Evolutionary conservation across 805 yeast species (phyloP).

Genomic region (Yarrowia divulgata): DNA sequence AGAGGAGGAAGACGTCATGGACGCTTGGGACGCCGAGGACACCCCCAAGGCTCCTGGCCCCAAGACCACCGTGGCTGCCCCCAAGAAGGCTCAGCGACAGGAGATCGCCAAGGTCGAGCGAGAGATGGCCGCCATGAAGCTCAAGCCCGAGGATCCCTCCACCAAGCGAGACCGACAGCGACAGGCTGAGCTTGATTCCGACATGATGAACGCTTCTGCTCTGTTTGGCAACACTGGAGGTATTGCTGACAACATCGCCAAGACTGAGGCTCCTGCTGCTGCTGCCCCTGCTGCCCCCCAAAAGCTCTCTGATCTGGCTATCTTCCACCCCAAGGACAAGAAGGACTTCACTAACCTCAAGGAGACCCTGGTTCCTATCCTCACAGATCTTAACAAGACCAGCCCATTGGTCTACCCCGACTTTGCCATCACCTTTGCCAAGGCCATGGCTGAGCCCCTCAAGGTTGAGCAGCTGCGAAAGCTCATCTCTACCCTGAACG

Average conservation of each 20-base stretch:
- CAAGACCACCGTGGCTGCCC: constrained; percentile 56
- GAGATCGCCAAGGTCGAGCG: constrained; percentile 52
- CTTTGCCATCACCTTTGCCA: constrained; percentile 82
- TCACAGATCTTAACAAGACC: constrained; percentile 66
- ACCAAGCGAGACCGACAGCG: constrained; percentile 77
- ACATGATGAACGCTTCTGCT: constrained; percentile 91
- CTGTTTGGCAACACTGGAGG: constrained; percentile 71
- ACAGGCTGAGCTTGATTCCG: constrained; percentile 83
- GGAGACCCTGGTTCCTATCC: constrained; percentile 69
- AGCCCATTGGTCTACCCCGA: constrained; percentile 73
- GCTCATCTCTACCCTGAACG: constrained; percentile 82
- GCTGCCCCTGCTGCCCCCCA: constrained; percentile 39
- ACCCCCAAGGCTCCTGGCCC: constrained; percentile 55
- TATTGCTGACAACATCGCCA: constrained; percentile 50
- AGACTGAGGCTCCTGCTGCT: constrained; percentile 26
- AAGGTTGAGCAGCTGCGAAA: constrained; percentile 82
- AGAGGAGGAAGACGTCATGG: constrained; percentile 79
- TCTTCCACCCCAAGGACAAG: constrained; percentile 83
- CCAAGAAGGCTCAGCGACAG: constrained; percentile 53
- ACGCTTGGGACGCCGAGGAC: constrained; percentile 84
- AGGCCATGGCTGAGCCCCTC: constrained; percentile 85
- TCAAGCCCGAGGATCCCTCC: constrained; percentile 65
- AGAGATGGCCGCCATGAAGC: constrained; percentile 55
- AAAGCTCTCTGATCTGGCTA: constrained; percentile 55
- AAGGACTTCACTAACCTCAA: constrained; percentile 79